phyloP scores from a whole-genome alignment of 495 filamentous ascomycete genomes.

The Talaromyces borbonicus region DNA sequence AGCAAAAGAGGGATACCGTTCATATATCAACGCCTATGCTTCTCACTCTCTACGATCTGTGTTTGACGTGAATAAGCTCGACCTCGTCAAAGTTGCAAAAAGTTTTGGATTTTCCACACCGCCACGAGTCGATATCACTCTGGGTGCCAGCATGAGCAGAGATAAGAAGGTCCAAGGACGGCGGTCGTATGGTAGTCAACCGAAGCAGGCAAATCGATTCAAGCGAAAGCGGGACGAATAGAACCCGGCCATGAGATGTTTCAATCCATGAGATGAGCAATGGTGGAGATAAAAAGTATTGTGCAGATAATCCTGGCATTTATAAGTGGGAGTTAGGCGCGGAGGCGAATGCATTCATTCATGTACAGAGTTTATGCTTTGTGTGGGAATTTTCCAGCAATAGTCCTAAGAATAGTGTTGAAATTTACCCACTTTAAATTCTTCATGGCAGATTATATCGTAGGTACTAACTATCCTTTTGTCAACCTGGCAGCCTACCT shows the following conservation, averaged over 20 bases:
- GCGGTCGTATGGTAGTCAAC: slow-evolving; percentile 73
- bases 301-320: neutral
- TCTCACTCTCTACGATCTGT: slow-evolving; percentile 82
- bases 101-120: slow-evolving; percentile 83
- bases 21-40: slow-evolving; percentile 91
- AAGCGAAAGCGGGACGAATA: slow-evolving; percentile 32
- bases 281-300: neutral
- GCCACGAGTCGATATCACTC: slow-evolving; percentile 80
- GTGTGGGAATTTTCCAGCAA: neutral
- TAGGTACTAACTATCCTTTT: too few relatives aligned
- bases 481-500: too few relatives aligned
- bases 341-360: neutral
- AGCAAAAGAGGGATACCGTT: slow-evolving; percentile 63
- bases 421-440: too few relatives aligned
- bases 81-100: slow-evolving; percentile 88
- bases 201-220: slow-evolving; percentile 37
- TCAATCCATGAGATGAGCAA: neutral
- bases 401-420: neutral
- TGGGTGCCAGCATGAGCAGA: slow-evolving; percentile 77
- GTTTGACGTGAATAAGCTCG: slow-evolving; percentile 89
- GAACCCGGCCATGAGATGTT: neutral
- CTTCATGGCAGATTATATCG: too few relatives aligned
- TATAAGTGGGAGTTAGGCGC: slow-evolving; percentile 5
- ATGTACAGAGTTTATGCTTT: neutral
- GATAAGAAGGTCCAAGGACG: slow-evolving; percentile 74